phyloP scores from a whole-genome alignment of 805 yeast genomes.

The Yarrowia osloensis region DNA sequence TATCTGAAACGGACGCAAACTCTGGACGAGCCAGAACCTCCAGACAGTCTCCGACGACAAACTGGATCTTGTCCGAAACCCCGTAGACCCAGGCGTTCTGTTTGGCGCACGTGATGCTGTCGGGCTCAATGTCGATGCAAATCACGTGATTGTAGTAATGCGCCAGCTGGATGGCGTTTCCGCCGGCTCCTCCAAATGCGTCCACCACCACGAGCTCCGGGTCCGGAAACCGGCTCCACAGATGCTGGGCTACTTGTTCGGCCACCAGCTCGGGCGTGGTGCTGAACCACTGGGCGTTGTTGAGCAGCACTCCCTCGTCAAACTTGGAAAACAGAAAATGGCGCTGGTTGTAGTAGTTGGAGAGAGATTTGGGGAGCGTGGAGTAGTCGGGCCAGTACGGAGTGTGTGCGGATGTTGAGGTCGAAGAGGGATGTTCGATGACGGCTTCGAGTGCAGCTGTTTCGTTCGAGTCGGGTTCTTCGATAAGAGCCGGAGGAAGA shows the following conservation, averaged over 20 bases:
- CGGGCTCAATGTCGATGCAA: conserved; percentile 38
- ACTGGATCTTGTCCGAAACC: conserved; percentile 53
- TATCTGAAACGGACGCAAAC: conserved; percentile 44
- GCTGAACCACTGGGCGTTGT: conserved; percentile 78
- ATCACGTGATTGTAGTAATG: conserved; percentile 43
- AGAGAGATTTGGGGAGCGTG: not conserved
- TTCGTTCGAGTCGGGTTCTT: not conserved
- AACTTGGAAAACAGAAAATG: conserved; percentile 59
- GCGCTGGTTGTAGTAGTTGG: conserved; percentile 46
- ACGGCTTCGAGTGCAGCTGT: not conserved
- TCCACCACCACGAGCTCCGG: conserved; percentile 51
- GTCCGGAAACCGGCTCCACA: conserved; percentile 34
- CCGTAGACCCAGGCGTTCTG: conserved; percentile 69
- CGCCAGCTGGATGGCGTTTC: conserved; percentile 76
- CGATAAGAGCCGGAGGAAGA: not conserved
- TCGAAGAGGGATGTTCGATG: not conserved
- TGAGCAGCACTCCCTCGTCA: conserved; percentile 69
- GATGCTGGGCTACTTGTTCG: conserved; percentile 43
- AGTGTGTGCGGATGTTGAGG: not conserved
- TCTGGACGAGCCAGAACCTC: conserved; percentile 35
- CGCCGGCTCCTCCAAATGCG: conserved; percentile 86
- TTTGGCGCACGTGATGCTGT: conserved; percentile 37
- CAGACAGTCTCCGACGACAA: conserved; percentile 53
- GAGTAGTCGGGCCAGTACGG: conserved; percentile 28
- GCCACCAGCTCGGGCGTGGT: conserved; percentile 85